Evolutionary conservation across 1,284 basidiomycete species (phyloP), one percentile per base, ranked within the genome.

Genomic region (Leccinum variabile): DNA sequence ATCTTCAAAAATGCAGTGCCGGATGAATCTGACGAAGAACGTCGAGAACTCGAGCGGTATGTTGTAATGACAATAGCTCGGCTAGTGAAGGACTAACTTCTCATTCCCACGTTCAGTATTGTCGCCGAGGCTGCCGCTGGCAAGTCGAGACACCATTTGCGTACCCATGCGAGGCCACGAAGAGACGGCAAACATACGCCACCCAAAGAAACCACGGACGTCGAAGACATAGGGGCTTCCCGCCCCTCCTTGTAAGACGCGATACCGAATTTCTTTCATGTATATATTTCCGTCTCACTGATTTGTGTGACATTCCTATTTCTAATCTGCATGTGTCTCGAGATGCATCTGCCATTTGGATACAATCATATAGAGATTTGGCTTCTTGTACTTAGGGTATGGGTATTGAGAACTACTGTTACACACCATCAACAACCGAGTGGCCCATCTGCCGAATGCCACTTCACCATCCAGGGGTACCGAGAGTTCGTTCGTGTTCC

Each of bases 21-120:
- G 2, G 95, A 97, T 72, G 94, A 94, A 73, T 88, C 91, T 11
- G 95, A 96, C 71, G 90, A 91, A 70, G 96, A 97, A 72, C 85
- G 96, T 32, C 84, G 95, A 59, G 95, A 97, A 76, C 85, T 98
- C 41, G 95, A 98, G 77, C 81, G 93, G 91, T 90, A 65, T 22
- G 82, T 49, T 62, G 52, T 41, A 6, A 49, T 39, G 52, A 16
- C 46, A 54, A 5, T 28, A 25, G 5, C 35, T 33, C 41, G 33
- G 33, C 28, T 59, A 33, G 41, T 53, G 41, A 56, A 14, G 63
- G 56, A 22, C 60, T 66, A 32, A 66, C 33, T 46, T 39, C 10
- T 11, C 16, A 4, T 22, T 10, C 14, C n/a, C 14, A 54, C 30
- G 13, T 59, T 56, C 58, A 89, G 87, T 63, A 88, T 90, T 81